Conservation (phyloP, 163 green algal species). For the Chloromonas sp. region DNA sequence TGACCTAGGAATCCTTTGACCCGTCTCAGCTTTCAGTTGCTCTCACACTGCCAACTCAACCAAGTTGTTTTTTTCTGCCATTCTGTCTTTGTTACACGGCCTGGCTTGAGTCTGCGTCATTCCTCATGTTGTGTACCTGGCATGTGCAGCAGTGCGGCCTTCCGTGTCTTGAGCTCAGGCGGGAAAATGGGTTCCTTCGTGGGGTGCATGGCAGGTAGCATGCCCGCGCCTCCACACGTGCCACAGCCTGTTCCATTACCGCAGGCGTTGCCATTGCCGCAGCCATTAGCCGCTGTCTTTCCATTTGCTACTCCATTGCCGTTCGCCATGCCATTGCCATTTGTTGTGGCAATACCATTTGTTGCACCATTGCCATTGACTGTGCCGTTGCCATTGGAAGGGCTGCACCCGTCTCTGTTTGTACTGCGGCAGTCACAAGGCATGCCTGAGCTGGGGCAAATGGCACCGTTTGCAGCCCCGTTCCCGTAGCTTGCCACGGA, state of each 20-base stretch:
- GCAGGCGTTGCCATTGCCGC: slow-evolving; percentile 8
- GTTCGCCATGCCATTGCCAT: neutral
- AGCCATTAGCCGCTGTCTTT: neutral
- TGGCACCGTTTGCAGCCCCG: neutral
- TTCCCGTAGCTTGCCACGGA: slow-evolving; percentile 9
- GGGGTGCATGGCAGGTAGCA: neutral
- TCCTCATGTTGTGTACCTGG: slow-evolving; percentile 23
- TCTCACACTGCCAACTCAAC: too few relatives aligned
- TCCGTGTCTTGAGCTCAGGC: slow-evolving; percentile 70
- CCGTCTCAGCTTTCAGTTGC: too few relatives aligned
- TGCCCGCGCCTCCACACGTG: neutral
- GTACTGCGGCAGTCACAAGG: slow-evolving; percentile 69
- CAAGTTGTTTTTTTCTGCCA: too few relatives aligned
- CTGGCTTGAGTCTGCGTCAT: too few relatives aligned
- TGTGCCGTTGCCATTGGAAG: neutral
- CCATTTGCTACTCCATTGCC: neutral
- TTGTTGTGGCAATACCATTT: neutral
- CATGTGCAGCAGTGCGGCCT: slow-evolving; percentile 44
- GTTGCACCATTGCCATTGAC: neutral
- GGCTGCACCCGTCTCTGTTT: neutral
- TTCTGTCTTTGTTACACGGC: too few relatives aligned
- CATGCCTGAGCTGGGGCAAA: slow-evolving; percentile 77
- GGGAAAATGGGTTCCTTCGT: slow-evolving; percentile 88
- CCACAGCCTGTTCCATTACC: slow-evolving; percentile 1
- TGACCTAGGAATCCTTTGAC: too few relatives aligned